Evolutionary conservation across 2,329 filamentous ascomycete species (phyloP), one percentile per base, ranked within the genome.

Genomic region (Metarhizium album): DNA sequence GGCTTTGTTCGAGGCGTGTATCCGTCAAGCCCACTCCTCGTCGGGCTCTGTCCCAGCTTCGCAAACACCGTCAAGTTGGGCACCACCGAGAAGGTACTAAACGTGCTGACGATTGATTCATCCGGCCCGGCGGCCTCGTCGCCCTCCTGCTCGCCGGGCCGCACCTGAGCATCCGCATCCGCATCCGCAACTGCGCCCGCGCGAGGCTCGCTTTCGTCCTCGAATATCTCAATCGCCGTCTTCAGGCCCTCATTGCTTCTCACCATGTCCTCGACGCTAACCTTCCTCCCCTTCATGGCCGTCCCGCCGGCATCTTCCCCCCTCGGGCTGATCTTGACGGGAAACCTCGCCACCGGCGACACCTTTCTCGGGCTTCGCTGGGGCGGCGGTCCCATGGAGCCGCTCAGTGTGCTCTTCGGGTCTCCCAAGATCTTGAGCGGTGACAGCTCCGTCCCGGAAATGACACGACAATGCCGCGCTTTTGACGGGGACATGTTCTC

Each of bases 81-180:
- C 49, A 95, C 81, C 8, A 88, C 89, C 1, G 91, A 96, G 67
- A 96, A 96, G 13, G 79, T 82, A 71, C 89, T 95, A 64, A 95
- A 86, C 3, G 84, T 84, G 75, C 88, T 95, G 66, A 89, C 75
- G 78, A 84, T 70, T 43, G 83, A 86, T 58, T 88, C 84, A 57
- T 89, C 84, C 1, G 76, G 78, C 42, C 76, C 76, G 42, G 74
- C 72, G n/a, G 67, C 61, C 37, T 71, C 68, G 43, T 67, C 65
- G 16, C 67, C 62, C 46, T 66, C 60, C 5, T 52, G 47, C 29
- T 52, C 55, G 11, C 67, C 64, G 29, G 63, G 59, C 38, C 62
- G 64, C 24, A 56, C 55, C 42, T 63, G 59, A 33, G 56, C 60
- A 1, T 60, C 57, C 23, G 50, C 46, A 4, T 53, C 52, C 4